phyloP scores from a whole-genome alignment of 208 protist species.

The Trypanosoma cruzi region DNA sequence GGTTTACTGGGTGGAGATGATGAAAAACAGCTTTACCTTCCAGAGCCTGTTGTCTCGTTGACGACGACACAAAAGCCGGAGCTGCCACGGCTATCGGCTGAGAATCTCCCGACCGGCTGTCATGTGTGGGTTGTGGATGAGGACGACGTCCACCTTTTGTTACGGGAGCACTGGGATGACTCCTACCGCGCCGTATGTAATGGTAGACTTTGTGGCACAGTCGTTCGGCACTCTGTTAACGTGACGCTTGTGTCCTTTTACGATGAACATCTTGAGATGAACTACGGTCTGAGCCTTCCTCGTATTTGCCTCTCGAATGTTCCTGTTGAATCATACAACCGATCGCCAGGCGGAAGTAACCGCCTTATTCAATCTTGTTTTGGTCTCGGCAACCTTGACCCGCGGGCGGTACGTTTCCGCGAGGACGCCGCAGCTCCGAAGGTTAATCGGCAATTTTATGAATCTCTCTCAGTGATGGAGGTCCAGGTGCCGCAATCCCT shows the following conservation, averaged over 20 bases:
- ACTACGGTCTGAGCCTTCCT: slow-evolving; percentile 58
- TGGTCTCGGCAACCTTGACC: slow-evolving; percentile 43
- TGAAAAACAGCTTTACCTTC: slow-evolving; percentile 59
- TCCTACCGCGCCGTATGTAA: slow-evolving; percentile 76
- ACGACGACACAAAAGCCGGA: slow-evolving; percentile 29
- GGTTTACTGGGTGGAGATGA: not conserved
- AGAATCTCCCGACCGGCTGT: slow-evolving; percentile 41
- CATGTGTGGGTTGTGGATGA: slow-evolving; percentile 84
- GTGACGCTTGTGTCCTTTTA: slow-evolving; percentile 69
- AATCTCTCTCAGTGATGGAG: slow-evolving; percentile 28
- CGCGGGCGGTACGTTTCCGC: slow-evolving; percentile 23
- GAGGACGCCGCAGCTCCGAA: not conserved
- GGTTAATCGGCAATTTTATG: slow-evolving; percentile 34
- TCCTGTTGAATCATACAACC: slow-evolving; percentile 62
- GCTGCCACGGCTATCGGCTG: slow-evolving; percentile 48
- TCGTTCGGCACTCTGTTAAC: slow-evolving; percentile 58
- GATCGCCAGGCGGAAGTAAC: slow-evolving; percentile 29
- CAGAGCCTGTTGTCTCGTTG: slow-evolving; percentile 63
- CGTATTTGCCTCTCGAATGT: slow-evolving; percentile 62
- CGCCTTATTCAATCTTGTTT: slow-evolving; percentile 40
- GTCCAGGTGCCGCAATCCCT: slow-evolving; percentile 6
- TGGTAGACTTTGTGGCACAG: slow-evolving; percentile 50
- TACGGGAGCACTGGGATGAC: slow-evolving; percentile 58
- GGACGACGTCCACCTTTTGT: slow-evolving; percentile 73
- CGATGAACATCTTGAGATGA: slow-evolving; percentile 30